Evolutionary conservation across 2,329 filamentous ascomycete species (phyloP).

Genomic region (Tolypocladium album): DNA sequence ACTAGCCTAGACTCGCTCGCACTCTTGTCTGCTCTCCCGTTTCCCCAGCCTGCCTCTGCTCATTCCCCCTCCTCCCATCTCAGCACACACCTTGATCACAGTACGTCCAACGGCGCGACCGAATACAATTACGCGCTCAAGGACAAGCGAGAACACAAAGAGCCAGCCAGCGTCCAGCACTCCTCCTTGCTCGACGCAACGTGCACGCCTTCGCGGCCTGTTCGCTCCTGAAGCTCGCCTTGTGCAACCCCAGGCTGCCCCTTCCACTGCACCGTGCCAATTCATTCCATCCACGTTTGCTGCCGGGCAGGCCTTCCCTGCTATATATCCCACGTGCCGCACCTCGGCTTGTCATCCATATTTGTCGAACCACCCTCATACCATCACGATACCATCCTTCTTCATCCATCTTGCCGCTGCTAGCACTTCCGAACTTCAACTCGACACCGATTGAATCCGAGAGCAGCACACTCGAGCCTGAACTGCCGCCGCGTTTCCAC

Average conservation of each 20-base stretch:
- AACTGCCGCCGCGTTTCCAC: neutral
- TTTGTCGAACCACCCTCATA: constrained; percentile 16
- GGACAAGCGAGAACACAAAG: neutral
- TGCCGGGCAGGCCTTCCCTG: constrained; percentile 4
- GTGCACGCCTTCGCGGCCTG: neutral
- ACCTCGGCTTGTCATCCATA: neutral
- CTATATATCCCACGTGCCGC: constrained; percentile 14
- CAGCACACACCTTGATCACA: neutral
- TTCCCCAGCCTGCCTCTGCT: neutral
- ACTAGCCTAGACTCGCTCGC: neutral
- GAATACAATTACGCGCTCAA: neutral
- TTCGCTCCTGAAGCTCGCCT: neutral
- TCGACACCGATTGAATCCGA: neutral
- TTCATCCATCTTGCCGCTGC: constrained; percentile 6
- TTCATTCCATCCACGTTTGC: neutral
- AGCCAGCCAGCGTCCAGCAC: neutral
- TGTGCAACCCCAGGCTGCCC: neutral
- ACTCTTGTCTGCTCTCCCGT: neutral
- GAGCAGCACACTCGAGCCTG: neutral
- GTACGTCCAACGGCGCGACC: neutral
- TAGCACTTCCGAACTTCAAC: neutral
- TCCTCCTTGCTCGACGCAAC: neutral
- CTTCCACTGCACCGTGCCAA: neutral
- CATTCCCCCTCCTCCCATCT: neutral
- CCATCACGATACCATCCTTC: constrained; percentile 11